A percentile compares a stretch with the other conserved stretches of the same genome.
phyloP scores from a whole-genome alignment of 352 stramenopile genomes.

The Blastocystis sp. region DNA sequence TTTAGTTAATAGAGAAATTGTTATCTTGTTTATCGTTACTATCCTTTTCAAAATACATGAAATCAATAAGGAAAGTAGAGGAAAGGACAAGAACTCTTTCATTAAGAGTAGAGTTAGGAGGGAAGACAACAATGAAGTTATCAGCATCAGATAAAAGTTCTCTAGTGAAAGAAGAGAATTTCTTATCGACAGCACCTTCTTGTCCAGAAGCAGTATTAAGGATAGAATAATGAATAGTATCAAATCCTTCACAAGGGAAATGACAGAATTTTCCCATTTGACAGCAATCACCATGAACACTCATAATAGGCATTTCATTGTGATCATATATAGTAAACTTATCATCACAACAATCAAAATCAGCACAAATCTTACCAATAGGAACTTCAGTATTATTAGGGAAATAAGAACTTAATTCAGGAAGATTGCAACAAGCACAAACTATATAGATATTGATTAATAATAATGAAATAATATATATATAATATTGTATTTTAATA shows the following conservation, averaged over 20 bases:
- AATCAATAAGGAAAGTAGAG: conserved; percentile 24
- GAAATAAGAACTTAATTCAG: no score
- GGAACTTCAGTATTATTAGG: no score
- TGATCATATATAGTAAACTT: conserved; percentile 12
- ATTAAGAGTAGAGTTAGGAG: conserved; percentile 14
- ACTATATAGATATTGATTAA: no score
- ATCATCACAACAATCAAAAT: conserved; percentile 23
- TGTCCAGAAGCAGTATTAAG: no score
- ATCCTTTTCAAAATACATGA: conserved; percentile 28
- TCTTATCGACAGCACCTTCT: no score
- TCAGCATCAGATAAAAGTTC: conserved; percentile 23
- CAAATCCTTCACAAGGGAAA: neutral
- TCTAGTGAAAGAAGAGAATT: no score
- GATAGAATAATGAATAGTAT: no score
- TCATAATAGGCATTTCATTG: conserved; percentile 1
- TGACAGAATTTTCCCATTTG: conserved; percentile 25
- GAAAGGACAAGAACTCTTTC: conserved; percentile 18
- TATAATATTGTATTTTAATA: no score
- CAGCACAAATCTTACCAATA: no score
- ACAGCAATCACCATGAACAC: neutral
- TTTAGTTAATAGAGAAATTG: neutral
- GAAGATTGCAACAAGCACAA: conserved; percentile 16
- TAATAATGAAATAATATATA: no score
- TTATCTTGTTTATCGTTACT: neutral
- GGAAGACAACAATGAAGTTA: conserved; percentile 17